Base-by-base conservation (phyloP, 305 asterid species). In the Fraxinus greggii region DNA sequence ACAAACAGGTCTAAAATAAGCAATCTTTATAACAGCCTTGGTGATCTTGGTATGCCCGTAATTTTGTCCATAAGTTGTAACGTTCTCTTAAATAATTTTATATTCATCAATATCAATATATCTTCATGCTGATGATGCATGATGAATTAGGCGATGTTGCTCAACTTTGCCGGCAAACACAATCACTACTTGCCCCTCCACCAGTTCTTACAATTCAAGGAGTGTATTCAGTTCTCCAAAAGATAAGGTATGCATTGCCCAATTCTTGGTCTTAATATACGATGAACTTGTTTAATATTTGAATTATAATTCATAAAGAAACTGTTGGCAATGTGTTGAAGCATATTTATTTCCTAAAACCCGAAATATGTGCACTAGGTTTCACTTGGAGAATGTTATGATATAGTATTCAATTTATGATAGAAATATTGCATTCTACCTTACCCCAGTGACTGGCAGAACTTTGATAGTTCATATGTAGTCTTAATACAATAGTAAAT, bases 141-240 rank as follows among this genome's bases (percentile, higher is more conserved):
- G 12, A 79, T 83, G 84, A 76, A 88, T 92, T 86, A 95, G 99
- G 99, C 88, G 99, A 95, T 90, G 99, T 92, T 90, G 97, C 99
- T 84, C 95, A 93, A 87, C 92, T 91, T 87, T 95, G 94, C 89
- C 95, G 97, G 74, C 97, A 91, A 88, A 93, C 89, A 72, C 98
- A 95, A 83, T 86, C 94, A 72, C 91, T 92, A 72, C 97, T 93
- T 87, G 97, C 93, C 79, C 93, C 95, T 72, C 97, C 97, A 79
- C 83, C 97, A 80, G 86, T 88, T 28, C 95, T 95, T 82, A 92
- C 99, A 72, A 86, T 95, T 85, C 92, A 87, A 87, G 97, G 93
- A 61, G 95, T 95, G 76, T 95, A 82, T 88, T 87, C 92, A 79
- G 79, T 75, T 65, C 95, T 93, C 29, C 92, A 88, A 77, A 90